These are phyloP conservation scores for Candida albicans DNA, from an alignment of 1,139 yeast genomes.

Conservation along the genomic window DNA sequence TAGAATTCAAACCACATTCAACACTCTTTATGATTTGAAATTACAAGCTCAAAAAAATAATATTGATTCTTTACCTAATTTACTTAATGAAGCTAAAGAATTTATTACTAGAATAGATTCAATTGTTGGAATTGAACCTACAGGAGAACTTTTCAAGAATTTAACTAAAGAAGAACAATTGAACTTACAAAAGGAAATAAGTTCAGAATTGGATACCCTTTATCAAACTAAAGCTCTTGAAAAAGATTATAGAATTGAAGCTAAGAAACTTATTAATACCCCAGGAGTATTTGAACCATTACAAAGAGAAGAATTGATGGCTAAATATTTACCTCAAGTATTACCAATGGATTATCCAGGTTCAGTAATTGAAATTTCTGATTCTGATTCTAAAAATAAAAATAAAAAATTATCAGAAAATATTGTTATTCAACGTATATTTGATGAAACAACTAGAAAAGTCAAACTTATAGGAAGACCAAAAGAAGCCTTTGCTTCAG, in stretches of 20 bases:
- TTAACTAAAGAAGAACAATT: constrained; percentile 21
- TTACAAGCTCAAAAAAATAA: constrained; percentile 38
- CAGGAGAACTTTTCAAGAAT: constrained; percentile 28
- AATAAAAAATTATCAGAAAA: constrained; percentile 37
- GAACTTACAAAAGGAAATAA: constrained; percentile 21
- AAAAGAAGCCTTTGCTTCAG: constrained; percentile 25
- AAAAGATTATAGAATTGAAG: constrained; percentile 25
- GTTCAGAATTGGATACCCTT: constrained; percentile 19
- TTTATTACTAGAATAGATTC: constrained; percentile 2
- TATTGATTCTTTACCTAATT: constrained; percentile 18
- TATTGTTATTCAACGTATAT: constrained; percentile 32
- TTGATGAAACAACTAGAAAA: constrained; percentile 29
- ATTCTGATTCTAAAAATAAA: constrained; percentile 27
- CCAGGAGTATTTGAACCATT: constrained; percentile 34
- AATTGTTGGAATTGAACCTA: constrained; percentile 25
- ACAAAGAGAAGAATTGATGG: constrained; percentile 25
- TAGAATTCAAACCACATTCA: constrained; percentile 54
- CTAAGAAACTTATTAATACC: constrained; percentile 28
- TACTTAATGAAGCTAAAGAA: constrained; percentile 17
- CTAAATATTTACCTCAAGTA: constrained; percentile 32
- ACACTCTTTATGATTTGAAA: constrained; percentile 48
- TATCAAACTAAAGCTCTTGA: constrained; percentile 25
- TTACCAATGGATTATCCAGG: constrained; percentile 38
- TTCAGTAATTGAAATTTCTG: constrained; percentile 29
- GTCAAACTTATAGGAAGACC: constrained; percentile 39